Percentiles rank a stretch among this genome's conserved stretches.
phyloP scores from a whole-genome alignment of 192 early-diverging fungal genomes.

The Umbelopsis sp. region DNA sequence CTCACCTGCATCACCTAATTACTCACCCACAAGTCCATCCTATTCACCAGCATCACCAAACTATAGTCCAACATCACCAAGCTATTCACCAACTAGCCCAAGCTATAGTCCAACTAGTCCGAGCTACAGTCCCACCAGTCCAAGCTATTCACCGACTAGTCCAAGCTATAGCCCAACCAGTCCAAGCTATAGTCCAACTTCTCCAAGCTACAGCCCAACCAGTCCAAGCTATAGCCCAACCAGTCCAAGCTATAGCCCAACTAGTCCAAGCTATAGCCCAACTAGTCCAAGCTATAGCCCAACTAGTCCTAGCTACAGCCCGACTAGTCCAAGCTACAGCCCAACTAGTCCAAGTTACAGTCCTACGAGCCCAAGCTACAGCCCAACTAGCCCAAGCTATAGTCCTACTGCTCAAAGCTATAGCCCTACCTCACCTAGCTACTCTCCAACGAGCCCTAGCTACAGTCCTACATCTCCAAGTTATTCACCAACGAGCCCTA shows the following conservation, averaged over 20 bases:
- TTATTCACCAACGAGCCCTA: slow-evolving; percentile 77
- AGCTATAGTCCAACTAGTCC: slow-evolving; percentile 65
- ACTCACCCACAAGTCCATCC: slow-evolving; percentile 64
- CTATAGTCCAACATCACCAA: slow-evolving; percentile 68
- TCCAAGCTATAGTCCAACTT: slow-evolving; percentile 77
- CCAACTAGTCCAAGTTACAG: slow-evolving; percentile 71
- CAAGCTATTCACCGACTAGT: slow-evolving; percentile 76
- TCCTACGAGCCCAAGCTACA: slow-evolving; percentile 70
- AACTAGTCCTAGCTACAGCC: slow-evolving; percentile 53
- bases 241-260: slow-evolving; percentile 72
- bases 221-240: slow-evolving; percentile 75
- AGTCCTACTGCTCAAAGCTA: slow-evolving; percentile 77
- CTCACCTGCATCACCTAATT: slow-evolving; percentile 74
- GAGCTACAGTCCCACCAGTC: slow-evolving; percentile 75
- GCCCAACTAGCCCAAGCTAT: slow-evolving; percentile 77
- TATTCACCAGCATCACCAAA: slow-evolving; percentile 30
- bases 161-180: slow-evolving; percentile 72
- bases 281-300: slow-evolving; percentile 60
- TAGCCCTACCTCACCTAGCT: slow-evolving; percentile 69
- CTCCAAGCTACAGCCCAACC: slow-evolving; percentile 77
- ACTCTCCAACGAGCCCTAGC: slow-evolving; percentile 75
- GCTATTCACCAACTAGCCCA: slow-evolving; percentile 70
- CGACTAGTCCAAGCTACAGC: slow-evolving; percentile 62
- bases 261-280: slow-evolving; percentile 69
- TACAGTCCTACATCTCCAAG: slow-evolving; percentile 79